Base-by-base conservation (phyloP, 805 yeast genomes). In the Candida orba region DNA sequence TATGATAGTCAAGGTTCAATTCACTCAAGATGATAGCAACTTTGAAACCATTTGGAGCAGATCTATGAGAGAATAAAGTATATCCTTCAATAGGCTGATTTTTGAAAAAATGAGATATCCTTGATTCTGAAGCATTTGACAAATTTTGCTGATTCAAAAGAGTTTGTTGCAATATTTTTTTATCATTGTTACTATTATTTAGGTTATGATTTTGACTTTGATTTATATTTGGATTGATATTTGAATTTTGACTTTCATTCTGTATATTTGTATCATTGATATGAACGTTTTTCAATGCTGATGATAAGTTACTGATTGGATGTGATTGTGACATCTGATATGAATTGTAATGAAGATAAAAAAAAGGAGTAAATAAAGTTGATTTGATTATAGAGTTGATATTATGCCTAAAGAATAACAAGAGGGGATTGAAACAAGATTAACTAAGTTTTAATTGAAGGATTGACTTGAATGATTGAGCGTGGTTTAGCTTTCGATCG, bases 31-130 rank as follows among this genome's bases (percentile, higher is more conserved):
- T 82, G 37, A 90, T 88, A 24, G 97, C 96, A 14, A 91, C 95
- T 65, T 93, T 91, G 72, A 87, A 90, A 2, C 97, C 97, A 64
- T 90, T 90, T 24, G 97, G 97, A 1, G 96, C 96, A 4, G 91
- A 82, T 52, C 95, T 82, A 79, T 65, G 95, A 56, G 76, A 85
- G 51, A 77, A 88, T 38, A 90, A 69, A 2, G 96, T 87, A 62
- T 76, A 86, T 2, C 97, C 97, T 50, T 81, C 84, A 17, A 73
- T 64, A 10, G 96, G 95, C 52, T 81, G 84, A 56, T 81, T 80
- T 51, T 75, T 78, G 59, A 87, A 83, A 60, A 86, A 88, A 49
- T 75, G 72, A 25, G 83, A 72, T 41, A 88, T 76, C 49, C 95
- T 68, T 20, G 83, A 69, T 53, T 73, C 71, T 50, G 75, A 66